These are phyloP conservation scores for Leccinum broughii DNA, from an alignment of 768 basidiomycete genomes.

Conservation along the genomic window DNA sequence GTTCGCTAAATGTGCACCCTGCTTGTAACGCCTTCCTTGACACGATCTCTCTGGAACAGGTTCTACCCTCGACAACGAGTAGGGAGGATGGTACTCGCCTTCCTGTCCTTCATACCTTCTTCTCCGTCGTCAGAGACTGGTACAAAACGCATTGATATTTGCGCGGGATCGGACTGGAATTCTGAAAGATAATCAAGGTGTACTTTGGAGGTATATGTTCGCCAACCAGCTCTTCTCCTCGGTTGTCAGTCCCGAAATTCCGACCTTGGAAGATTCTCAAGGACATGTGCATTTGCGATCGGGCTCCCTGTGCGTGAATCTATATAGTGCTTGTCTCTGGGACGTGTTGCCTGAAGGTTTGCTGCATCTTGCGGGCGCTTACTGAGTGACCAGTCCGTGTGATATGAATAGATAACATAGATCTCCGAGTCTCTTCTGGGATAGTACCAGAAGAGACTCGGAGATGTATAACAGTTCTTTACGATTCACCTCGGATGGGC, in stretches of 20 bases:
- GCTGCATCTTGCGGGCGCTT: conserved; percentile 66
- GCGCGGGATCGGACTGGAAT: conserved; percentile 70
- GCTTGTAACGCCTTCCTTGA: conserved; percentile 68
- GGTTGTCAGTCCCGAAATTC: conserved; percentile 39
- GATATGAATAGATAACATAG: conserved; percentile 31
- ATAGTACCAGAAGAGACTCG: conserved; percentile 48
- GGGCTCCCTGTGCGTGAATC: conserved; percentile 77
- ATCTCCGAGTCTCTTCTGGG: conserved; percentile 40
- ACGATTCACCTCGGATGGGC: background rate
- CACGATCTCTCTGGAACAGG: conserved; percentile 55
- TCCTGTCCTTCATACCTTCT: conserved; percentile 64
- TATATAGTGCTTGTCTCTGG: conserved; percentile 68
- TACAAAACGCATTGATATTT: conserved; percentile 59
- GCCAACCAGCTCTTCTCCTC: conserved; percentile 70
- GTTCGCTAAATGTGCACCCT: conserved; percentile 78
- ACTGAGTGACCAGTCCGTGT: background rate
- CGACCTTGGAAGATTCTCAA: conserved; percentile 27
- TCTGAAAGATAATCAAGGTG: conserved; percentile 77
- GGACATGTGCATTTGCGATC: conserved; percentile 25
- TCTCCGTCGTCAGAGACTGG: conserved; percentile 52
- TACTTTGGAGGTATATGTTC: conserved; percentile 56
- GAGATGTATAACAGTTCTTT: conserved; percentile 14
- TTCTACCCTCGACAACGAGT: background rate
- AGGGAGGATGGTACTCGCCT: conserved; percentile 43
- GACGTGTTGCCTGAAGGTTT: conserved; percentile 79